Evolutionary conservation across 208 protist genomes (phyloP).

Genomic region (Leishmania amazonensis): DNA sequence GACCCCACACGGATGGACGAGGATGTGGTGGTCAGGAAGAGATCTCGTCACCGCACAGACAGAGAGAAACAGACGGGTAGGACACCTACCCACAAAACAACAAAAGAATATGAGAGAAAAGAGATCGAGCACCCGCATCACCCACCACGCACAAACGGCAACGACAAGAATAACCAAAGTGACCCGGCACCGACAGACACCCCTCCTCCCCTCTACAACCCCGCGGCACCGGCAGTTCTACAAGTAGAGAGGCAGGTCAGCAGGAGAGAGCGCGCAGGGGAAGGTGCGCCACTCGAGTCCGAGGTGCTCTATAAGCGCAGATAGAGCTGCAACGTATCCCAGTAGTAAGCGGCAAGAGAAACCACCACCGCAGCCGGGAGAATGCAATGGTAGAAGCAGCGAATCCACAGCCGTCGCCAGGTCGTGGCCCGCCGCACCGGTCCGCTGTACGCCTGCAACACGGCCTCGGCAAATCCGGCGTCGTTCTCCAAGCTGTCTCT

Average conservation of each 20-base stretch:
- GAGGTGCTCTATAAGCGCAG: background rate
- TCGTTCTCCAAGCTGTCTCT: background rate
- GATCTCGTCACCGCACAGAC: background rate
- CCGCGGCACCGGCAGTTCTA: background rate
- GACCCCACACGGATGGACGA: background rate
- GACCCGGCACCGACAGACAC: background rate
- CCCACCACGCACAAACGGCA: background rate
- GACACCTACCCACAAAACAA: background rate
- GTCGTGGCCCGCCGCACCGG: slow-evolving; percentile 2
- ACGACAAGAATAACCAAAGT: background rate
- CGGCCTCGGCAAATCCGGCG: background rate
- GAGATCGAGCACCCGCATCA: background rate
- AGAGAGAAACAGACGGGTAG: background rate
- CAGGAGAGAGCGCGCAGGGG: background rate
- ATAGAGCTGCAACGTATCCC: background rate
- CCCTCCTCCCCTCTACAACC: background rate
- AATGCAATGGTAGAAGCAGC: slow-evolving; percentile 21
- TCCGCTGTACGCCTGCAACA: slow-evolving; percentile 1
- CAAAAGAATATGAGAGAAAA: background rate
- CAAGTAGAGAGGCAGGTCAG: background rate
- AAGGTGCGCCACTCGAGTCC: background rate
- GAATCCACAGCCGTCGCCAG: slow-evolving; percentile 21
- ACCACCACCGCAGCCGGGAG: slow-evolving; percentile 3
- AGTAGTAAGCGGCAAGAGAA: background rate
- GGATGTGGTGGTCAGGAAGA: background rate